These are phyloP conservation scores for Colletotrichum spinosum DNA, from an alignment of 2,329 filamentous ascomycete genomes.

Conservation along the genomic window DNA sequence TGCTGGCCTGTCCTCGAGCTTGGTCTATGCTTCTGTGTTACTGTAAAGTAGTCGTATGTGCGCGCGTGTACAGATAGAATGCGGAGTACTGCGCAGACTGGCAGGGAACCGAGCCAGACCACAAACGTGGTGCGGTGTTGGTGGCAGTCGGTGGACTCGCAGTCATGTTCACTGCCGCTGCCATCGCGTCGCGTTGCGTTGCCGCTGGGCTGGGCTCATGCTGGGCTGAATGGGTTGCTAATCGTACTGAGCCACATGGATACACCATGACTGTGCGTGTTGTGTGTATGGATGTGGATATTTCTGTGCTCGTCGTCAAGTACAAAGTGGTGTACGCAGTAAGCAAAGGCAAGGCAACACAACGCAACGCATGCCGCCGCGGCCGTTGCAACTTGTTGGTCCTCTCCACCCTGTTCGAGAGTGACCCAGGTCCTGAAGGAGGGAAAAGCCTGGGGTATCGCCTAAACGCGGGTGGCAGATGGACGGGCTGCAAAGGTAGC, in stretches of 20 bases:
- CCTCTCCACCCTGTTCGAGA: slow-evolving; percentile 39
- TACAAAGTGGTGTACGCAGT: background rate
- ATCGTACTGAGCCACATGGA: slow-evolving; percentile 53
- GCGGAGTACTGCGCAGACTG: no score
- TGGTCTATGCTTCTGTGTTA: no score
- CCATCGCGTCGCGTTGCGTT: no score
- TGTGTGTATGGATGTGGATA: slow-evolving; percentile 31
- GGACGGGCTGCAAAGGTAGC: slow-evolving; percentile 41
- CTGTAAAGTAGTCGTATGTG: no score
- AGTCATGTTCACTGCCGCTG: no score
- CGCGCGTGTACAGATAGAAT: no score
- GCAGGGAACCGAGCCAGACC: no score
- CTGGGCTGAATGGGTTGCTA: slow-evolving; percentile 39
- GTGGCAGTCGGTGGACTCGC: no score
- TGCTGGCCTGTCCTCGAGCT: no score
- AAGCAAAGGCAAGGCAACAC: no score
- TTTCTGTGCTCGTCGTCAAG: slow-evolving; percentile 17
- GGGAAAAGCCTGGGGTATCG: slow-evolving; percentile 34
- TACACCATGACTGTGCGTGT: slow-evolving; percentile 30
- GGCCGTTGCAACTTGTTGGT: slow-evolving; percentile 1
- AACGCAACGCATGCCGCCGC: no score
- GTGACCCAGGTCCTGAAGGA: background rate
- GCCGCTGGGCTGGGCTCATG: background rate
- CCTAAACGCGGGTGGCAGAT: slow-evolving; percentile 47
- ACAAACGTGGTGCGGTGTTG: no score